phyloP scores from a whole-genome alignment of 202 grass and related monocot genomes.

The Saccharum hybrid region DNA sequence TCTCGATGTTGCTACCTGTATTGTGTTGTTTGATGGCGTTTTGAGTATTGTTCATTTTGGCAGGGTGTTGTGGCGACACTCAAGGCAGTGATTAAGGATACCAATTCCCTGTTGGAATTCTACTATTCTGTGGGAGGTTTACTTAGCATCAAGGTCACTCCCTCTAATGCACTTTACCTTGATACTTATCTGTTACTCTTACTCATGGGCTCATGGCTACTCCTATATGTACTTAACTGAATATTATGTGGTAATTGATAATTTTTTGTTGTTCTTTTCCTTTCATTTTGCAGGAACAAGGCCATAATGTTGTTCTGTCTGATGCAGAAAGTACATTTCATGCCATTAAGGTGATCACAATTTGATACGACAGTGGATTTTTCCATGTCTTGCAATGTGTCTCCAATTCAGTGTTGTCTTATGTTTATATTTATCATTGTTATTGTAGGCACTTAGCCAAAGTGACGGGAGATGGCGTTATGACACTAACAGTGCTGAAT shows the following conservation, averaged over 20 bases:
- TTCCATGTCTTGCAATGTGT: constrained; percentile 13
- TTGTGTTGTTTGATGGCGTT: constrained; percentile 26
- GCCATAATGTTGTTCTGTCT: constrained; percentile 56
- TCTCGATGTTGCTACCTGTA: constrained; percentile 14
- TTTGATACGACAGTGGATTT: constrained; percentile 11
- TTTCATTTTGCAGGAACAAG: constrained; percentile 66
- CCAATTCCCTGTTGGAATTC: constrained; percentile 77
- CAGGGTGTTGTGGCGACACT: constrained; percentile 67
- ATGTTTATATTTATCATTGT: constrained; percentile 37
- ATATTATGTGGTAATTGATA: not conserved
- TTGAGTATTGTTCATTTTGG: constrained; percentile 36
- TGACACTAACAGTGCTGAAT: constrained; percentile 87
- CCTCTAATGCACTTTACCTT: not conserved
- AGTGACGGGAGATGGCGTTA: constrained; percentile 94
- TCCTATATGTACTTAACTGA: not conserved
- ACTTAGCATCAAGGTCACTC: constrained; percentile 74
- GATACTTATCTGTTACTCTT: not conserved
- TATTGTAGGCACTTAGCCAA: constrained; percentile 81
- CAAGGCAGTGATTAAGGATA: constrained; percentile 73
- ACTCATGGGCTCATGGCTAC: not conserved
- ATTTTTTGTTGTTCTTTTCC: not conserved
- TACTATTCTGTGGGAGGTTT: constrained; percentile 79
- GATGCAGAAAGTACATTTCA: constrained; percentile 82
- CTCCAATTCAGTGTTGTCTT: not conserved
- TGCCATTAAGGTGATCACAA: constrained; percentile 73